Percentiles rank a stretch among this genome's conserved stretches.
phyloP scores from a whole-genome alignment of 805 yeast genomes.

The Candida oleophila region DNA sequence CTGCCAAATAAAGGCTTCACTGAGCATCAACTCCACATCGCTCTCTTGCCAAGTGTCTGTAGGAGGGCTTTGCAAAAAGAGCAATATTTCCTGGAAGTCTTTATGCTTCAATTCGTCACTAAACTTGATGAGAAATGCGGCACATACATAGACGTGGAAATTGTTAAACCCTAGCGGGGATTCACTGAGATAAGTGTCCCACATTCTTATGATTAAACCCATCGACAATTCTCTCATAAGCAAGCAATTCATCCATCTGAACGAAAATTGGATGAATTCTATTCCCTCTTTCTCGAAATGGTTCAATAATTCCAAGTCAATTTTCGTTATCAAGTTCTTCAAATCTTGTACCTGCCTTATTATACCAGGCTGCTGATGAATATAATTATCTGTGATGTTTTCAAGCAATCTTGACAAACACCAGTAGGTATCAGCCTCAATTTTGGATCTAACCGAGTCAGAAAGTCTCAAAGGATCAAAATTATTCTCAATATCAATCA shows the following conservation, averaged over 20 bases:
- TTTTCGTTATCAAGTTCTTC: constrained; percentile 72
- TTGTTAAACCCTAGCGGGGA: constrained; percentile 78
- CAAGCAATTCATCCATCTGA: constrained; percentile 98
- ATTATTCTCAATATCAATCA: constrained; percentile 42
- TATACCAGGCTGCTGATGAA: constrained; percentile 98
- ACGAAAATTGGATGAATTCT: constrained; percentile 94
- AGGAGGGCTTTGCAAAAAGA: constrained; percentile 88
- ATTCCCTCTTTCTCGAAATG: constrained; percentile 81
- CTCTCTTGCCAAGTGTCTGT: constrained; percentile 82
- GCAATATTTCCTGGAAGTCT: constrained; percentile 94
- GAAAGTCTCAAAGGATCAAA: constrained; percentile 66
- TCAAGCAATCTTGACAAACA: constrained; percentile 87
- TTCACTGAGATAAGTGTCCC: constrained; percentile 92
- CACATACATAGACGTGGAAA: constrained; percentile 96
- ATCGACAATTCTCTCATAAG: constrained; percentile 90
- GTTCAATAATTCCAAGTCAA: constrained; percentile 67
- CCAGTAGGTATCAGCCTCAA: constrained; percentile 98
- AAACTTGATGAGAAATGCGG: constrained; percentile 91
- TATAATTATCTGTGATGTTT: constrained; percentile 94
- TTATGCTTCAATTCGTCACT: constrained; percentile 70
- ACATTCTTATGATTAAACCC: constrained; percentile 81
- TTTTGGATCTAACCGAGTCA: constrained; percentile 55
- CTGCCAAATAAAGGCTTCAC: constrained; percentile 98
- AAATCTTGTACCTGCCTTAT: constrained; percentile 84
- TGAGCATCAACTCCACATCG: constrained; percentile 85